These are phyloP conservation scores for Pseudogymnoascus sp. DNA, from an alignment of 2,329 filamentous ascomycete species.

Conservation along the genomic window DNA sequence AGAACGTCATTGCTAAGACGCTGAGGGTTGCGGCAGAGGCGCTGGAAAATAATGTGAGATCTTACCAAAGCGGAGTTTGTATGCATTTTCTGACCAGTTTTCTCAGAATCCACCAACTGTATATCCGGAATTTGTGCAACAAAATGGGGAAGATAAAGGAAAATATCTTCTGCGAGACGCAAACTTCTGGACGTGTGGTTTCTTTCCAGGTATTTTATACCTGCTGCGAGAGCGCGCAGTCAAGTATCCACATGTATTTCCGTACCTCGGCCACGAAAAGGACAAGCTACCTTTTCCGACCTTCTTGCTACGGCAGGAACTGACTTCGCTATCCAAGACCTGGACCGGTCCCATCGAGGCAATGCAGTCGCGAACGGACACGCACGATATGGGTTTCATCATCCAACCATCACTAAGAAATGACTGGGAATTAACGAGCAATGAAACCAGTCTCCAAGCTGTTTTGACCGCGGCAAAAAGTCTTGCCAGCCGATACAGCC, in stretches of 20 bases:
- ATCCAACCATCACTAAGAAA: constrained; percentile 42
- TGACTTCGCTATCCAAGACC: constrained; percentile 23
- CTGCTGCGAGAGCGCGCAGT: constrained; percentile 29
- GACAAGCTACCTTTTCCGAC: not conserved
- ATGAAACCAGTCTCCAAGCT: constrained; percentile 32
- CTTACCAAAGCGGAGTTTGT: not conserved
- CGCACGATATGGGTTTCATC: constrained; percentile 49
- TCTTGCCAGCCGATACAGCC: constrained; percentile 37
- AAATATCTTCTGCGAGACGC: constrained; percentile 19
- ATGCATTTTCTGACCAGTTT: not conserved
- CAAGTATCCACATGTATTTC: constrained; percentile 27
- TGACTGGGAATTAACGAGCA: constrained; percentile 40
- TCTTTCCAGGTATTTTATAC: constrained; percentile 34
- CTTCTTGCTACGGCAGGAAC: constrained; percentile 13
- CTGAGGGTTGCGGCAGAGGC: constrained; percentile 18
- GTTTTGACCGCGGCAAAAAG: constrained; percentile 39
- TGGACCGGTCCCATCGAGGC: constrained; percentile 34
- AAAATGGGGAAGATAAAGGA: constrained; percentile 16
- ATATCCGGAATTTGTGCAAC: constrained; percentile 23
- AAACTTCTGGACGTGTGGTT: constrained; percentile 33
- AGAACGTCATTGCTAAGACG: constrained; percentile 22
- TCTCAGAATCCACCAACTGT: constrained; percentile 18
- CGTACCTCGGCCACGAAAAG: not conserved
- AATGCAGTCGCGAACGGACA: constrained; percentile 37
- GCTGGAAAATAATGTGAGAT: constrained; percentile 10